Conservation (phyloP, 768 basidiomycete species). For the Dacryopinax primogenitus region DNA sequence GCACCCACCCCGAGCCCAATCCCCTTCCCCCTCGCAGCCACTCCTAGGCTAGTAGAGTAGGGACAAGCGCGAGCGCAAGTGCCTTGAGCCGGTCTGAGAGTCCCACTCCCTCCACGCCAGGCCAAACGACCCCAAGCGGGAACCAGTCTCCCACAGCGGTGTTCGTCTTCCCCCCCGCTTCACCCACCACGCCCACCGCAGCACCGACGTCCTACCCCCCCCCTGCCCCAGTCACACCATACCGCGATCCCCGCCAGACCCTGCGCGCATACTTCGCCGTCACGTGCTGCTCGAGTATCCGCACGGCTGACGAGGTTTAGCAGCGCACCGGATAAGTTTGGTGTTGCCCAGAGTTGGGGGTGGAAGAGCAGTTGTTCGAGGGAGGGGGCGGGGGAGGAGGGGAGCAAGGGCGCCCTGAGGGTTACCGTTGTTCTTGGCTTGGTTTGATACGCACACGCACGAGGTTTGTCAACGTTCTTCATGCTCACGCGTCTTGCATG, state of each 20-base stretch:
- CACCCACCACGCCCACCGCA: conserved; percentile 22
- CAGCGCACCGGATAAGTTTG: conserved; percentile 74
- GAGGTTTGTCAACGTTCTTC: too few relatives aligned
- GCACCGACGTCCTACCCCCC: conserved; percentile 34
- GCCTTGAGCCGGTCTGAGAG: neutral
- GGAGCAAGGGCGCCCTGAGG: conserved; percentile 48
- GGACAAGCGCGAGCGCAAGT: neutral
- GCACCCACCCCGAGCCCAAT: conserved; percentile 8
- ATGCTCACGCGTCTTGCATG: too few relatives aligned
- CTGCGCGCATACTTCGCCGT: conserved; percentile 75
- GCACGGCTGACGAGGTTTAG: conserved; percentile 70
- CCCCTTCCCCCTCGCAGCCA: conserved; percentile 8
- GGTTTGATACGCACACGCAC: too few relatives aligned
- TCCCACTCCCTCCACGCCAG: too few relatives aligned
- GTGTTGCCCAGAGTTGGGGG: conserved; percentile 82
- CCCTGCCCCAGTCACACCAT: conserved; percentile 47
- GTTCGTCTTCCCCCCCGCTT: neutral
- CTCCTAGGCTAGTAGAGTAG: conserved; percentile 7
- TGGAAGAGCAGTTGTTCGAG: conserved; percentile 62
- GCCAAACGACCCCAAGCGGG: neutral
- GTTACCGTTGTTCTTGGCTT: conserved; percentile 70
- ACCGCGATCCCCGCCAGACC: conserved; percentile 57
- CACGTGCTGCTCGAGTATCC: conserved; percentile 66
- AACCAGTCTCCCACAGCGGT: neutral
- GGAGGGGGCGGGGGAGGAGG: conserved; percentile 31